Conservation (phyloP, 768 basidiomycete species). For the Tephrocybe sp. region DNA sequence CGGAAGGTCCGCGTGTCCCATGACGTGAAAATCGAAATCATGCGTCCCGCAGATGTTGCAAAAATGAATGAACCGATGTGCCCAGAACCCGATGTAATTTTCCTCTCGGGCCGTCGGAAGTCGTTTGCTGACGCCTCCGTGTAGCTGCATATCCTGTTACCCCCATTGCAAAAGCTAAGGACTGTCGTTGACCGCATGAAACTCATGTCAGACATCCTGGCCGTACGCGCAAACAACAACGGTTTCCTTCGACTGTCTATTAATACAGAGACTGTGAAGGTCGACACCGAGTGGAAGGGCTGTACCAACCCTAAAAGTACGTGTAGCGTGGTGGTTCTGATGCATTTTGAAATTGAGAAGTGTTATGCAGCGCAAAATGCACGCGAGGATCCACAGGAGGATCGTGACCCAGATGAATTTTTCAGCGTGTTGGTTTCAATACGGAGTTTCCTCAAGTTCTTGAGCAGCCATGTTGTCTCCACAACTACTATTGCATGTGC, state of each 20-base stretch:
- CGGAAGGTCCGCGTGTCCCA: slow-evolving; percentile 67
- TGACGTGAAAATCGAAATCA: slow-evolving; percentile 80
- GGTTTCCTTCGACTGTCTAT: slow-evolving; percentile 57
- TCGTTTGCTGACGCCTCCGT: not conserved
- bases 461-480: slow-evolving; percentile 78
- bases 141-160: slow-evolving; percentile 78
- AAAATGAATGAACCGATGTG: slow-evolving; percentile 79
- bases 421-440: slow-evolving; percentile 70
- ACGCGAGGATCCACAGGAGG: slow-evolving; percentile 37
- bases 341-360: not conserved
- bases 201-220: slow-evolving; percentile 68
- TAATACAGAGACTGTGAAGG: slow-evolving; percentile 70
- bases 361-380: slow-evolving; percentile 11
- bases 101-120: not conserved
- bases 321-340: slow-evolving; percentile 12
- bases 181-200: slow-evolving; percentile 75
- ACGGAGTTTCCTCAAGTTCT: slow-evolving; percentile 77
- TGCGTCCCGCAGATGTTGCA: slow-evolving; percentile 72
- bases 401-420: slow-evolving; percentile 54
- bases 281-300: slow-evolving; percentile 80
- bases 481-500: slow-evolving; percentile 84
- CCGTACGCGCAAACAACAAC: slow-evolving; percentile 64
- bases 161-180: slow-evolving; percentile 73
- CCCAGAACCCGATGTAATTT: slow-evolving; percentile 79
- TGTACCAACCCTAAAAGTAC: slow-evolving; percentile 64